Conservation (phyloP, 1,139 yeast genomes). For the Protomyces lactucae-debilis region DNA sequence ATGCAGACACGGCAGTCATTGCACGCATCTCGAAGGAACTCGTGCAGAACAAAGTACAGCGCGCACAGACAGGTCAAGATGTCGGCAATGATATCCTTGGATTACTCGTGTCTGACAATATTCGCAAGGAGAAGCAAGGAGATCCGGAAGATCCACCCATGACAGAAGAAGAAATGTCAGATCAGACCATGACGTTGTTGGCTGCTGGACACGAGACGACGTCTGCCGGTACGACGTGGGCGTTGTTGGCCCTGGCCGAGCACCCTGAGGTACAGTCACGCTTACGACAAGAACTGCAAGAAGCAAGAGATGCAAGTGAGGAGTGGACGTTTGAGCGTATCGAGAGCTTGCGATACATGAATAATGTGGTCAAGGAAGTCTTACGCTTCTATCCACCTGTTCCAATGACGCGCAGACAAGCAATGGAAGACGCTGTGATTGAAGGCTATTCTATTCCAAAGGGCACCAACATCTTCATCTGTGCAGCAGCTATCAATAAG, state of each 20-base stretch:
- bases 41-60: background rate
- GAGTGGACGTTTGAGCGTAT: slow-evolving; percentile 27
- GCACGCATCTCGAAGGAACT: background rate
- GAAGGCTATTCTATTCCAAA: slow-evolving; percentile 23
- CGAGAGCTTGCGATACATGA: slow-evolving; percentile 32
- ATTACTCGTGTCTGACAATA: slow-evolving; percentile 28
- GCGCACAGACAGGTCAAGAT: background rate
- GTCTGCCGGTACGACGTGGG: slow-evolving; percentile 30
- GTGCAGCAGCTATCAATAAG: slow-evolving; percentile 27
- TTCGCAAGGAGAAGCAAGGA: slow-evolving; percentile 28
- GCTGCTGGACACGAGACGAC: slow-evolving; percentile 34
- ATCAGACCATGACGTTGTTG: slow-evolving; percentile 31
- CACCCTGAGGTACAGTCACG: slow-evolving; percentile 29
- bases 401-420: slow-evolving; percentile 37
- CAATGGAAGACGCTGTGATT: slow-evolving; percentile 34
- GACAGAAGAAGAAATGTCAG: slow-evolving; percentile 27
- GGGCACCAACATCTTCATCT: slow-evolving; percentile 29
- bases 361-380: slow-evolving; percentile 36
- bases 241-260: slow-evolving; percentile 27
- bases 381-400: slow-evolving; percentile 37
- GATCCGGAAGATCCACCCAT: slow-evolving; percentile 29
- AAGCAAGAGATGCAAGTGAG: slow-evolving; percentile 22
- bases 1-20: slow-evolving; percentile 3
- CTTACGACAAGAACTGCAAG: slow-evolving; percentile 29
- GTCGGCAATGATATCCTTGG: slow-evolving; percentile 29